phyloP scores from a whole-genome alignment of 352 stramenopile genomes.

The Globisporangium spinosum region DNA sequence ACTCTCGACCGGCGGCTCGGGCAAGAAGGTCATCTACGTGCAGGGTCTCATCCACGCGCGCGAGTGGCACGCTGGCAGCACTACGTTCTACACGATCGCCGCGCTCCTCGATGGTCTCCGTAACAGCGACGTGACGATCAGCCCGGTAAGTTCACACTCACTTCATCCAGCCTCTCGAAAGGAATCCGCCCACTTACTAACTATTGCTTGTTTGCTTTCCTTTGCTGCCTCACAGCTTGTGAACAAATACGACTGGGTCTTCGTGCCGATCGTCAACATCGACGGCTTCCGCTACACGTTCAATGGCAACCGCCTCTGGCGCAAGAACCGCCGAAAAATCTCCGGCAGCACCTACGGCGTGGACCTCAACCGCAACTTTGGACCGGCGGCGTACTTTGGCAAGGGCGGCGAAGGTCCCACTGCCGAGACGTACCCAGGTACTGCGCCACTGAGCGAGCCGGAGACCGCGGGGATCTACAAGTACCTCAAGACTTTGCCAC shows the following conservation, averaged over 20 bases:
- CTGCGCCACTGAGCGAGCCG: slow-evolving; percentile 20
- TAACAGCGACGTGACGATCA: slow-evolving; percentile 11
- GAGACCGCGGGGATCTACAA: slow-evolving; percentile 24
- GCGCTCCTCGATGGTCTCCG: slow-evolving; percentile 23
- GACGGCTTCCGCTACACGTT: slow-evolving; percentile 32
- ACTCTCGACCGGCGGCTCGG: slow-evolving; percentile 10
- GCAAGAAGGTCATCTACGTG: slow-evolving; percentile 19
- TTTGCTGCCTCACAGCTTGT: not conserved
- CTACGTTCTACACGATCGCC: slow-evolving; percentile 15
- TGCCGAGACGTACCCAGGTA: slow-evolving; percentile 24
- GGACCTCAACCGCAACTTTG: slow-evolving; percentile 36
- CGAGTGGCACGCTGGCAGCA: slow-evolving; percentile 16
- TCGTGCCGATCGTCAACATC: slow-evolving; percentile 35
- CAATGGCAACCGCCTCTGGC: slow-evolving; percentile 24
- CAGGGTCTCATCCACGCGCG: slow-evolving; percentile 21
- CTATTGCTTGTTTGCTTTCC: not conserved
- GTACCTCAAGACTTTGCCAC: slow-evolving; percentile 18
- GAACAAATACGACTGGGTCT: slow-evolving; percentile 23
- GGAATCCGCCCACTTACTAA: not conserved
- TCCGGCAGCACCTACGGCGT: slow-evolving; percentile 22
- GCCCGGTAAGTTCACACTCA: not conserved
- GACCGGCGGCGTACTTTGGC: slow-evolving; percentile 14
- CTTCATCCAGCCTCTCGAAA: not conserved
- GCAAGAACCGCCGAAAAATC: slow-evolving; percentile 28
- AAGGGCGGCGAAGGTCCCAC: slow-evolving; percentile 10